Evolutionary conservation across 2,329 filamentous ascomycete genomes (phyloP).

Genomic region (Aspergillus transmontanensis): DNA sequence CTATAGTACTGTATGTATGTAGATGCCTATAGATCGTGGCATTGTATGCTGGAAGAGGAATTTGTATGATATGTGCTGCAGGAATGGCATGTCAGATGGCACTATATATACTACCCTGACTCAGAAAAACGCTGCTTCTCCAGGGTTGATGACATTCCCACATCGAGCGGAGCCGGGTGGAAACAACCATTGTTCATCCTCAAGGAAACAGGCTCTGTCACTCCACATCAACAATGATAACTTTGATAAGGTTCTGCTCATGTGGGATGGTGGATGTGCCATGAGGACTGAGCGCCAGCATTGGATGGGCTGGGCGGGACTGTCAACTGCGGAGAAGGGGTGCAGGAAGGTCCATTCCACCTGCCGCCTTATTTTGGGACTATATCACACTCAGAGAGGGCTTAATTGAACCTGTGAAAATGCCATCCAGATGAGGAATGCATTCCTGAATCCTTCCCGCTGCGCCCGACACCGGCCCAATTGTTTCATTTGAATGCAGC

Average conservation of each 20-base stretch:
- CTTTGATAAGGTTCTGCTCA: constrained; percentile 27
- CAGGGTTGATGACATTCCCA: constrained; percentile 6
- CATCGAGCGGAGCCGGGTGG: constrained; percentile 24
- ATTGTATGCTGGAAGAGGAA: not conserved
- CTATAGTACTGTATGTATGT: not conserved
- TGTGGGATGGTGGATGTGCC: constrained; percentile 31
- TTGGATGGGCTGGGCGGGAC: constrained; percentile 24
- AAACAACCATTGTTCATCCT: constrained; percentile 21
- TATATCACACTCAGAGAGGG: not conserved
- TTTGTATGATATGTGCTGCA: not conserved
- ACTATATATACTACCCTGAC: not conserved
- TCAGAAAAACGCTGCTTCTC: not conserved
- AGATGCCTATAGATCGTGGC: not conserved
- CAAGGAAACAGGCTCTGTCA: constrained; percentile 20
- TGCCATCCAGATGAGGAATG: not conserved
- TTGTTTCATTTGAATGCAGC: constrained; percentile 9
- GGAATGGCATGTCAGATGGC: not conserved
- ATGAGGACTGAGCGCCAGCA: constrained; percentile 27
- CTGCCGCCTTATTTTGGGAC: constrained; percentile 16
- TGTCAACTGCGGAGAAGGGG: constrained; percentile 28
- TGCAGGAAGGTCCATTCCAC: constrained; percentile 18
- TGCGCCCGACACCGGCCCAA: constrained; percentile 2
- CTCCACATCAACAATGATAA: constrained; percentile 25
- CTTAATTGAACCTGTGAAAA: not conserved
- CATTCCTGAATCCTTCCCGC: constrained; percentile 3